Conservation (phyloP, 2,329 filamentous ascomycete genomes). For the Myrmaecium sp. region DNA sequence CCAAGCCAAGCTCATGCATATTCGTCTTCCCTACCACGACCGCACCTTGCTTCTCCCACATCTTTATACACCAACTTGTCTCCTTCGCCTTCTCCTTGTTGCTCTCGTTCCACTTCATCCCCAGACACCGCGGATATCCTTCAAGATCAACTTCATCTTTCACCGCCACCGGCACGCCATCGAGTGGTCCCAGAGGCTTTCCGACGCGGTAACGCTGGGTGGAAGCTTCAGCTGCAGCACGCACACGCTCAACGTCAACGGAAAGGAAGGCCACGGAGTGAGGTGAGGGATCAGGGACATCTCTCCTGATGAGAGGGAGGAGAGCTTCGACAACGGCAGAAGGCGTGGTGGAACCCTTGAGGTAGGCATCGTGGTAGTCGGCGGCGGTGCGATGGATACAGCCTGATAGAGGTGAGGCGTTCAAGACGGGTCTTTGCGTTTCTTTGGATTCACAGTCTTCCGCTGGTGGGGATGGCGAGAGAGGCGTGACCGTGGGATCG, state of each 20-base stretch:
- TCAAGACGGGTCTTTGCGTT: no score
- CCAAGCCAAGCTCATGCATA: constrained; percentile 68
- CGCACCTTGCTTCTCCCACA: constrained; percentile 58
- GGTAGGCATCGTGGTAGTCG: constrained; percentile 66
- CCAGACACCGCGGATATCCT: constrained; percentile 52
- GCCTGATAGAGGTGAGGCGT: no score
- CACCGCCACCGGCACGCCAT: constrained; percentile 68
- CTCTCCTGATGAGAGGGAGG: constrained; percentile 51
- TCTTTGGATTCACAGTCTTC: constrained; percentile 11
- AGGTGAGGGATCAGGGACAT: constrained; percentile 34
- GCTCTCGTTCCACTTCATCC: constrained; percentile 43
- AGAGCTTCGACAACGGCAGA: constrained; percentile 53
- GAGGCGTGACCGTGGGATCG: constrained; percentile 40
- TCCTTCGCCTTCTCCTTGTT: constrained; percentile 28
- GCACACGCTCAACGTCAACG: constrained; percentile 43
- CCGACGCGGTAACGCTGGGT: constrained; percentile 55
- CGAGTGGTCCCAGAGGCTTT: constrained; percentile 48
- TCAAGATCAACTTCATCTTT: constrained; percentile 65
- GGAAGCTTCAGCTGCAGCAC: constrained; percentile 54
- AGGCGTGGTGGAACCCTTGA: constrained; percentile 52
- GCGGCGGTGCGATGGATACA: constrained; percentile 46
- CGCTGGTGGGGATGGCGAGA: no score
- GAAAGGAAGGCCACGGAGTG: constrained; percentile 63
- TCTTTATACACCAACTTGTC: constrained; percentile 54
- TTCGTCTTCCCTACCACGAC: constrained; percentile 59